phyloP scores from a whole-genome alignment of 1,284 basidiomycete genomes.

The Leccinum fallax region DNA sequence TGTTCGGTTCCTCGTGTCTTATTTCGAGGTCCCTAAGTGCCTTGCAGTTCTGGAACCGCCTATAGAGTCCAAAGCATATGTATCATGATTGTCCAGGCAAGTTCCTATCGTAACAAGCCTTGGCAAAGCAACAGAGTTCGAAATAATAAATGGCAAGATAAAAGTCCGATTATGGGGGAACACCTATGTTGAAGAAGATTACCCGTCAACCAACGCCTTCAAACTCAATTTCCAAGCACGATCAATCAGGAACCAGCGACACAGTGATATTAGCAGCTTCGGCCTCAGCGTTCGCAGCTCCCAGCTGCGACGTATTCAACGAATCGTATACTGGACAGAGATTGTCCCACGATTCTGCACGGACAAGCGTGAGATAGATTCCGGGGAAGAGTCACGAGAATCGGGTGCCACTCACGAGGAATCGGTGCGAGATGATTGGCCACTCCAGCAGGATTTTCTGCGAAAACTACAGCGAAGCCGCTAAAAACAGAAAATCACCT shows the following conservation, averaged over 20 bases:
- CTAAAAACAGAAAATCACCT: conserved; percentile 13
- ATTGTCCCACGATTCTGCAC: conserved; percentile 25
- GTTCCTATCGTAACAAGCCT: background rate
- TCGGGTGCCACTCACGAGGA: conserved; percentile 16
- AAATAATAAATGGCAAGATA: background rate
- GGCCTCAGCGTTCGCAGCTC: conserved; percentile 19
- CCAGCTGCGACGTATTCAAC: conserved; percentile 21
- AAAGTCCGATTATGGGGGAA: background rate
- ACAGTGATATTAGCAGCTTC: conserved; percentile 24
- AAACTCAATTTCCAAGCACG: background rate
- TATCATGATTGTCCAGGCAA: background rate
- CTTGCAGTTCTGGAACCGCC: background rate
- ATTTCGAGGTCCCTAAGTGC: background rate
- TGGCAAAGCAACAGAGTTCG: background rate
- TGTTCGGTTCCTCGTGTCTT: background rate
- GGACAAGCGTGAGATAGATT: background rate
- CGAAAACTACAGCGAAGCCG: conserved; percentile 45
- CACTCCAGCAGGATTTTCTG: conserved; percentile 35
- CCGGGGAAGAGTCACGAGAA: background rate
- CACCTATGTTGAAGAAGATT: background rate
- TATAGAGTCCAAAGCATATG: background rate
- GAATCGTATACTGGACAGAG: conserved; percentile 29
- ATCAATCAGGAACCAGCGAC: conserved; percentile 17
- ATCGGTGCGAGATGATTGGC: conserved; percentile 13
- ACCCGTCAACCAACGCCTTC: background rate